A percentile compares a stretch with the other conserved stretches of the same genome.
Evolutionary conservation across 2,329 filamentous ascomycete species (phyloP).

Genomic region (Penicillium sp.): DNA sequence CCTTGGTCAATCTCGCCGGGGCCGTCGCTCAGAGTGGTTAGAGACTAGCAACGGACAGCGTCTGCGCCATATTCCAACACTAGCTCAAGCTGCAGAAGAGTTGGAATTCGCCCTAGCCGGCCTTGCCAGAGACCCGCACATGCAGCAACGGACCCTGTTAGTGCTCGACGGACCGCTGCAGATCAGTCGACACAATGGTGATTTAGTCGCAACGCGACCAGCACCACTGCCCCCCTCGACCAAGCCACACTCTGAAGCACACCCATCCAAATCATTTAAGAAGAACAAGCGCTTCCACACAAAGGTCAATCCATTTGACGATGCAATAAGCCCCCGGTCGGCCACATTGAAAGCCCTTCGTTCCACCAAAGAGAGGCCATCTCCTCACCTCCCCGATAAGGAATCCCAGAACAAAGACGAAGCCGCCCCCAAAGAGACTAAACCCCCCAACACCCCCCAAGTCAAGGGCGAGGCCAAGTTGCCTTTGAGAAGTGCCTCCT

Average conservation of each 20-base stretch:
- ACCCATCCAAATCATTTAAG: constrained; percentile 3
- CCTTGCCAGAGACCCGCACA: constrained; percentile 5
- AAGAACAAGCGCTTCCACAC: constrained; percentile 4
- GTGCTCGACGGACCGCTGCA: constrained; percentile 37
- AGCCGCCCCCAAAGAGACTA: neutral
- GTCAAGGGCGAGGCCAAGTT: neutral
- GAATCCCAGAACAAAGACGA: constrained; percentile 9
- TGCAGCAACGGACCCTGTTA: constrained; percentile 18
- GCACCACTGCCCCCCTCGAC: constrained; percentile 36
- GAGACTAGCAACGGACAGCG: constrained; percentile 12
- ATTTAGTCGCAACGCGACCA: constrained; percentile 38
- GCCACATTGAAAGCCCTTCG: neutral
- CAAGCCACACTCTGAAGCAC: constrained; percentile 16
- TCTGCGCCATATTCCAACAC: constrained; percentile 25
- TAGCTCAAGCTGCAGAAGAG: constrained; percentile 43
- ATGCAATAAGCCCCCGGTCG: neutral
- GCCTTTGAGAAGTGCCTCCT: neutral
- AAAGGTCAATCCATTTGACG: constrained; percentile 4
- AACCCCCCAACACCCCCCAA: neutral
- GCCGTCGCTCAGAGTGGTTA: constrained; percentile 9
- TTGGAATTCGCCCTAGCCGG: constrained; percentile 28
- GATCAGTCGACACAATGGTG: constrained; percentile 40
- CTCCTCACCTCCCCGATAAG: neutral
- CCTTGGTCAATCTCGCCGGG: constrained; percentile 10
- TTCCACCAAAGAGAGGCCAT: constrained; percentile 1